Evolutionary conservation across 345 rosid species (phyloP).

Genomic region (Ailanthus altissimus): DNA sequence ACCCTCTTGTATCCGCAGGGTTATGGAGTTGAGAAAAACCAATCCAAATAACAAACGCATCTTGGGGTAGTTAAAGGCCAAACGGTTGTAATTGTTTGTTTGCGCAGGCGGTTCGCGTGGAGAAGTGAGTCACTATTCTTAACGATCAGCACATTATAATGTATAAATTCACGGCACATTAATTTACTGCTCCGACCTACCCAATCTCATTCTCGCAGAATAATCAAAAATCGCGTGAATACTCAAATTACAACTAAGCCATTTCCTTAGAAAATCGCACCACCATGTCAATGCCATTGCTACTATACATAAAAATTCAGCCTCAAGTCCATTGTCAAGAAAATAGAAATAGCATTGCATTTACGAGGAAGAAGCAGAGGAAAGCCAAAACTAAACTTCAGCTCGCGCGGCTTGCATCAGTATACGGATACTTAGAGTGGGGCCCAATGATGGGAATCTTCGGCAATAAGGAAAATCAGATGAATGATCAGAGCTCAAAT

Average conservation of each 20-base stretch:
- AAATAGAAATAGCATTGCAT: too few species aligned
- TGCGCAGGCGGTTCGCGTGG: constrained; percentile 23
- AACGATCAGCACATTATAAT: too few species aligned
- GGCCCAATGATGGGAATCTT: constrained; percentile 32
- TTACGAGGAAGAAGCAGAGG: not conserved
- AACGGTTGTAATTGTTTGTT: constrained; percentile 21
- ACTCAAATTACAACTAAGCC: constrained; percentile 14
- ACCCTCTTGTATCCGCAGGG: too few species aligned
- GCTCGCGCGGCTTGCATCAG: not conserved
- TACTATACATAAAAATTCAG: too few species aligned
- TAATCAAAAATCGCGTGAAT: constrained; percentile 19
- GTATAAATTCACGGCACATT: not conserved
- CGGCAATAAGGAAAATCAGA: constrained; percentile 16
- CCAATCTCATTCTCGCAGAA: not conserved
- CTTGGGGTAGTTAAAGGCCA: constrained; percentile 2
- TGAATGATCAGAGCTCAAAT: too few species aligned
- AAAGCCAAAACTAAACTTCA: not conserved
- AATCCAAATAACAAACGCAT: not conserved
- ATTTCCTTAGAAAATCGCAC: not conserved
- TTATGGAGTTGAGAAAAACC: not conserved
- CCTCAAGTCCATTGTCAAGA: too few species aligned
- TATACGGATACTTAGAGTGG: constrained; percentile 36
- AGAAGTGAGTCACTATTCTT: not conserved
- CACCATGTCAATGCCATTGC: too few species aligned
- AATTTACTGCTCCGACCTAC: not conserved